These are phyloP conservation scores for carrot (Daucus carota) DNA, from an alignment of 129 eudicot species.

Conservation along the genomic window DNA sequence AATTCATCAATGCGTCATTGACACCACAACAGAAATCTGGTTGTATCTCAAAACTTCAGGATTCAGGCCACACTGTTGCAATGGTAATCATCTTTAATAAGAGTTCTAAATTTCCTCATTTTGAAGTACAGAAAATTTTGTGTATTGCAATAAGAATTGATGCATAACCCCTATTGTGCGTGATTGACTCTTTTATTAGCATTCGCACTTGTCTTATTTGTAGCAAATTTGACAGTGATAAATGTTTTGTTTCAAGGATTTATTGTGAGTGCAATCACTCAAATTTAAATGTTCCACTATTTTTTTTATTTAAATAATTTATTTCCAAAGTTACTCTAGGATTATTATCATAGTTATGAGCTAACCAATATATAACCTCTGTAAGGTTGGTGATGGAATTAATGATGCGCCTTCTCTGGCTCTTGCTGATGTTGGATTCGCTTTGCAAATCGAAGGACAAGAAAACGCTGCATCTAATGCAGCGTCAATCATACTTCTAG, in stretches of 20 bases:
- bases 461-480: conserved; percentile 98
- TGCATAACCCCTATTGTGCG: background rate
- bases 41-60: conserved; percentile 60
- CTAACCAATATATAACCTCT: background rate
- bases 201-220: background rate
- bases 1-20: conserved; percentile 64
- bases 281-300: background rate
- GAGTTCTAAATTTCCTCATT: background rate
- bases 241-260: background rate
- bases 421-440: conserved; percentile 93
- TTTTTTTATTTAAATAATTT: background rate
- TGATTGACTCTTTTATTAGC: background rate
- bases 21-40: conserved; percentile 85
- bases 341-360: background rate
- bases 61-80: conserved; percentile 72
- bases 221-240: background rate
- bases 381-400: conserved; percentile 90
- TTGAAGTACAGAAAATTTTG: background rate
- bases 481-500: conserved; percentile 90
- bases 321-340: background rate
- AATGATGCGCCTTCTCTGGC: conserved; percentile 98
- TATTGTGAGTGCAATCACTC: background rate
- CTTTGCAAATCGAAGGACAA: conserved; percentile 80
- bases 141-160: background rate
- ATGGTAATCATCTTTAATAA: conserved; percentile 46